These are phyloP conservation scores for Cyclotella choctawhatcheeana DNA, from an alignment of 108 stramenopile genomes.

Conservation along the genomic window DNA sequence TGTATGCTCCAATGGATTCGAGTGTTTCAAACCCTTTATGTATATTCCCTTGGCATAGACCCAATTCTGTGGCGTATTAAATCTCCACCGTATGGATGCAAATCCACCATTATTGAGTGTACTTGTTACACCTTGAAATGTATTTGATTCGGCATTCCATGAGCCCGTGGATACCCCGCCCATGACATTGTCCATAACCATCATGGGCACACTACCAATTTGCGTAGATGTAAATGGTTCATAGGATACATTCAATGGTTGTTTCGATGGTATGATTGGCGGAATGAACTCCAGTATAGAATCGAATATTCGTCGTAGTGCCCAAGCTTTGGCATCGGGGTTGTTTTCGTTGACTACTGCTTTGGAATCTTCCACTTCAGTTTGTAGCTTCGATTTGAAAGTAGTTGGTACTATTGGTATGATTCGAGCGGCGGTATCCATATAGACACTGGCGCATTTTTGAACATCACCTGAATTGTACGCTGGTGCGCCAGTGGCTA, in stretches of 20 bases:
- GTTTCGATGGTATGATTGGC: constrained; percentile 39
- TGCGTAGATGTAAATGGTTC: constrained; percentile 47
- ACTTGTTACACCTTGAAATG: constrained; percentile 53
- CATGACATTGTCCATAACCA: constrained; percentile 63
- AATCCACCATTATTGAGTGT: constrained; percentile 64
- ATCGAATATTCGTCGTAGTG: constrained; percentile 51
- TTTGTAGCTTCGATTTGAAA: constrained; percentile 22
- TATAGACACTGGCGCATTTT: constrained; percentile 48
- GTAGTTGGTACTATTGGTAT: constrained; percentile 29
- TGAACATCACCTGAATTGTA: constrained; percentile 60
- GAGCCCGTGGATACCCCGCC: constrained; percentile 53
- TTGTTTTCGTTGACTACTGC: constrained; percentile 4
- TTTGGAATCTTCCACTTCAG: constrained; percentile 9
- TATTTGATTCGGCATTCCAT: constrained; percentile 40
- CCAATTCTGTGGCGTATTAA: constrained; percentile 48
- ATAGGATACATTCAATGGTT: constrained; percentile 2
- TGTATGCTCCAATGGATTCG: constrained; percentile 49
- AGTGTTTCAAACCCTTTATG: constrained; percentile 43
- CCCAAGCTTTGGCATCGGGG: constrained; percentile 54
- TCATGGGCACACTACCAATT: constrained; percentile 46
- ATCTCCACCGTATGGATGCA: constrained; percentile 62
- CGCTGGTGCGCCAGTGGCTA: constrained; percentile 59
- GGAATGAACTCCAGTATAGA: constrained; percentile 50
- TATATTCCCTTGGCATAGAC: constrained; percentile 59
- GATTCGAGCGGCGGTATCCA: constrained; percentile 47